Conservation (phyloP, 495 filamentous ascomycete species). For the Tuber melanosporum region DNA sequence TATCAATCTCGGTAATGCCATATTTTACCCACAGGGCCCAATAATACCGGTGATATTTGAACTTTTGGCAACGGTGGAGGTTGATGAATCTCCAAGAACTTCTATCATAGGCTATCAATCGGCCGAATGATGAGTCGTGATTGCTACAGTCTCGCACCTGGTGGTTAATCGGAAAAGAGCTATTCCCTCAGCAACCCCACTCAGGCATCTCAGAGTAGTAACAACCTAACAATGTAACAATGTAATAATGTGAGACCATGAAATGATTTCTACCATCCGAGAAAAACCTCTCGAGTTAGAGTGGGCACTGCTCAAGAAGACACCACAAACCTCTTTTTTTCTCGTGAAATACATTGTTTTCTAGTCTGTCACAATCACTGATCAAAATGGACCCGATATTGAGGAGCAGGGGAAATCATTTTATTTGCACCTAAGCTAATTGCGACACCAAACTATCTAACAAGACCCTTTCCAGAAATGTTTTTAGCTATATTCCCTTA, state of each 20-base stretch:
- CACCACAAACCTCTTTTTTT: not conserved
- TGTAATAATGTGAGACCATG: not conserved
- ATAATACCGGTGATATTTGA: not conserved
- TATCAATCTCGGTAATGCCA: not conserved
- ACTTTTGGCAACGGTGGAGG: not conserved
- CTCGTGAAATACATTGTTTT: not conserved
- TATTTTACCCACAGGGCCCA: not conserved
- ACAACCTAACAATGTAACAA: too few relatives aligned
- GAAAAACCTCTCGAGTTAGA: not conserved
- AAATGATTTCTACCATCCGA: not conserved
- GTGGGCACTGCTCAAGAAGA: not conserved
- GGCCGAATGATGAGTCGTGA: not conserved
- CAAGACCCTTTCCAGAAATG: not conserved
- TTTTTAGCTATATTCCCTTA: not conserved
- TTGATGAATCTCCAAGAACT: not conserved
- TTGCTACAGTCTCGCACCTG: not conserved
- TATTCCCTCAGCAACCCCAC: not conserved
- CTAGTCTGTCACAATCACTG: not conserved
- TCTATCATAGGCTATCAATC: not conserved
- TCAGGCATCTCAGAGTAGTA: not conserved
- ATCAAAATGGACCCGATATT: not conserved
- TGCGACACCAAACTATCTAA: not conserved
- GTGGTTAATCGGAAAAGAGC: not conserved
- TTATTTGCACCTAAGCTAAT: not conserved
- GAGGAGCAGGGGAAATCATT: not conserved